Evolutionary conservation across 805 yeast genomes (phyloP), one percentile per base, ranked within the genome.

Genomic region (Yamadazyma olivae): DNA sequence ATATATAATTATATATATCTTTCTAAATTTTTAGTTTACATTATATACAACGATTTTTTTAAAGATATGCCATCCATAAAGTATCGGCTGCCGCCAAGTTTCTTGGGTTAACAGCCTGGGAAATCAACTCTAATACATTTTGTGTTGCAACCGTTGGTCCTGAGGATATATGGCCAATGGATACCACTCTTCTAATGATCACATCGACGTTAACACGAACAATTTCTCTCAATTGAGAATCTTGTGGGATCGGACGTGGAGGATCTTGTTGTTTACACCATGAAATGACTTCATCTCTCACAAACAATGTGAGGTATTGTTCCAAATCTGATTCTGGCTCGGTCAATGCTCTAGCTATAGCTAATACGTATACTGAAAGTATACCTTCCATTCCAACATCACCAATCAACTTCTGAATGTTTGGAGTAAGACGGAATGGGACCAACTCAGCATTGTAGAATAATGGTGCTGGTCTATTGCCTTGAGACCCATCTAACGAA

Each of bases 351-450:
- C 87, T 77, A 1, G 97, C 93, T 54, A 91, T 86, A 17, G 81
- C 75, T 71, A 90, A 78, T 31, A 93, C 69, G 48, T 89, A 79
- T 40, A 88, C 88, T 2, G 97, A 80, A 45, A 89, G 77, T 13
- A 95, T 71, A 33, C 99, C 99, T 59, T 93, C 99, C 50, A 89
- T 65, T 4, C 89, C 87, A n/a, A 90, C 79, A 41, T 90, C 95
- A 32, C 99, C 98, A 66, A 93, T 88, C 53, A 93, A 70, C 45
- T 83, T 81, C 58, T 93, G 99, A 38, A 95, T 77, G 55, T 95
- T 93, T 15, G 99, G 99, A 5, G 99, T 91, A 53, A 93, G 71
- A 54, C 99, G 74, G 74, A 93, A 93, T 30, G 99, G 98, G 33
- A 93, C 97, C 44, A 89, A 79, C 56, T 93, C 99, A 12, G 89